These are phyloP conservation scores for Asterella californica DNA, from an alignment of 225 moss, liverwort and hornwort species.

Conservation along the genomic window DNA sequence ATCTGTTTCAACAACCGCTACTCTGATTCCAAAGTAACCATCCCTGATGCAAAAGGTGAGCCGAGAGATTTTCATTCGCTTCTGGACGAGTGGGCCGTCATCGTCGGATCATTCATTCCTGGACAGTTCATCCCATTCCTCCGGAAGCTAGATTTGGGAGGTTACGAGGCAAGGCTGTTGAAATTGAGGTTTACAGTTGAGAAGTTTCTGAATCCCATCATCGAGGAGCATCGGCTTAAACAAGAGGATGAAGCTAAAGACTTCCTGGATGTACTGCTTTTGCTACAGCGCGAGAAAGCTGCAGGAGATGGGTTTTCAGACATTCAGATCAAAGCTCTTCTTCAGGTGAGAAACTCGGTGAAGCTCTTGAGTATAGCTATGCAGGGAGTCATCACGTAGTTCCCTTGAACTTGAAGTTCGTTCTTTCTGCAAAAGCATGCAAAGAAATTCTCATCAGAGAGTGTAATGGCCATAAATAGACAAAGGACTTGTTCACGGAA, in stretches of 20 bases:
- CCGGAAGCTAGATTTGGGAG: background rate
- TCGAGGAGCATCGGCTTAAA: background rate
- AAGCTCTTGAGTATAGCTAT: background rate
- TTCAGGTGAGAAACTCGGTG: too few relatives aligned
- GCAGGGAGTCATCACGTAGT: background rate
- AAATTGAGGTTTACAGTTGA: background rate
- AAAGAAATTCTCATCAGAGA: too few relatives aligned
- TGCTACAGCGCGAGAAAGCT: background rate
- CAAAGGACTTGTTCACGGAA: too few relatives aligned
- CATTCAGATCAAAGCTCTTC: background rate
- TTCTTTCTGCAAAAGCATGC: too few relatives aligned
- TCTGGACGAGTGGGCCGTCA: background rate
- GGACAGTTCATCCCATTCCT: background rate
- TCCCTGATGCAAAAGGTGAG: background rate
- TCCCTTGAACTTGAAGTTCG: too few relatives aligned
- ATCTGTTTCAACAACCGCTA: background rate
- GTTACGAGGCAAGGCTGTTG: background rate
- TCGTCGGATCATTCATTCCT: background rate
- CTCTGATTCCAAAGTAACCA: background rate
- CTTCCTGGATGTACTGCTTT: background rate
- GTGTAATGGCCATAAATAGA: too few relatives aligned
- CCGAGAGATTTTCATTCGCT: background rate
- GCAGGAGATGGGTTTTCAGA: background rate
- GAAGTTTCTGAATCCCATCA: too few relatives aligned
- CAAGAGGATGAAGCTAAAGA: background rate